Evolutionary conservation across 2,329 filamentous ascomycete genomes (phyloP), one percentile per base, ranked within the genome.

Genomic region (Apiospora arundinis): DNA sequence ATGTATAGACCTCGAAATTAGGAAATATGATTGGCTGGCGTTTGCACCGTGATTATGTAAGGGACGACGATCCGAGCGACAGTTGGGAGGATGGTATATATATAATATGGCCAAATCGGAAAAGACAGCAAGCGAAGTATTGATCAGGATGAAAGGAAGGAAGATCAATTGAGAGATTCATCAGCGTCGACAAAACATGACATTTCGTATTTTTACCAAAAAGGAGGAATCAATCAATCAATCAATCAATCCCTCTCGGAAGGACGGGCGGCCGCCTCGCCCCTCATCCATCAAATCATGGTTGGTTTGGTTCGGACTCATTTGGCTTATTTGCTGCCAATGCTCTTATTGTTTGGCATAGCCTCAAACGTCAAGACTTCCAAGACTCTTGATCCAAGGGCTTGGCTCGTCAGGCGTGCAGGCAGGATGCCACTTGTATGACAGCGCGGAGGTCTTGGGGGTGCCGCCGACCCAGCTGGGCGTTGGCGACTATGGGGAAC

Each of bases 291-390:
- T n/a, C n/a, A n/a, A n/a, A 63, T 63, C 28, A 63, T 63, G 28
- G 32, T 32, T 32, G 32, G 32, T 32, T 40, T 40, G 42, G 42
- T 45, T 40, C 9, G 56, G 32, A 7, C 32, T 63, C 56, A 63
- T 40, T 63, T 63, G 56, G 56, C 56, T 63, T 40, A 23, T 23
- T 23, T 40, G 5, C 2, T 23, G 56, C 56, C 56, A 40, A 63
- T 63, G 32, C 40, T 63, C 56, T 63, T 63, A 32, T 40, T 63
- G 32, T 63, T 63, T 37, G 32, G 32, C 56, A 63, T 23, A 63
- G 56, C 56, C 56, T 63, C 56, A 63, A 63, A 63, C 32, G 14
- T 60, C 52, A 11, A 32, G 52, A 60, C 28, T 52, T 32, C 28
- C 52, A 60, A 60, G 52, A 60, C 28, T 60, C 28, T 25, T 14